Conservation (phyloP, 768 basidiomycete genomes). For the Mycena chlorophos region DNA sequence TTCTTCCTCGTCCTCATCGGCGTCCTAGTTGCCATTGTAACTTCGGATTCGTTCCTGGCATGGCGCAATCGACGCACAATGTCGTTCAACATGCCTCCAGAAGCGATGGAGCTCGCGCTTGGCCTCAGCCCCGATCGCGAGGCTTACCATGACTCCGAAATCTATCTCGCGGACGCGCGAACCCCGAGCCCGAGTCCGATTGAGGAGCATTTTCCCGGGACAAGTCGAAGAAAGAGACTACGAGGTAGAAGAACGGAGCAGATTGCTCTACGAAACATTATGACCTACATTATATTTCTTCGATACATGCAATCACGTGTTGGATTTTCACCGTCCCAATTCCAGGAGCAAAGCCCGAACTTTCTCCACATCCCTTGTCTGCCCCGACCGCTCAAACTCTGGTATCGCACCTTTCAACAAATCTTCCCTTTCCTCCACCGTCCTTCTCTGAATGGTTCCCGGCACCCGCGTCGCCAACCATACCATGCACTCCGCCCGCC, state of each 20-base stretch:
- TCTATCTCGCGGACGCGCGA: not conserved
- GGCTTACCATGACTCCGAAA: not conserved
- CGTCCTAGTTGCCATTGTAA: conserved; percentile 21
- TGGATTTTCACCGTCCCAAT: not conserved
- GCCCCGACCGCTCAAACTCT: not conserved
- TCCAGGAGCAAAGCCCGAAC: not conserved
- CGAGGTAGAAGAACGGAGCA: conserved; percentile 4
- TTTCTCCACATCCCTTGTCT: not conserved
- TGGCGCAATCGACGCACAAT: not conserved
- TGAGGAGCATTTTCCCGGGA: not conserved
- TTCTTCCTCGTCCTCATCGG: conserved; percentile 28
- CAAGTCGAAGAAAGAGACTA: conserved; percentile 5
- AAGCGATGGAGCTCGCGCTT: not conserved
- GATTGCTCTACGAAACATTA: conserved; percentile 9
- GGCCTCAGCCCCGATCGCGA: not conserved
- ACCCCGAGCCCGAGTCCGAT: not conserved
- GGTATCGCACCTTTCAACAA: not conserved
- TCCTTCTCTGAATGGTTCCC: not conserved
- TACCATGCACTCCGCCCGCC: not conserved
- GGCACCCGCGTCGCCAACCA: not conserved
- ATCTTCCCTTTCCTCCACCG: not conserved
- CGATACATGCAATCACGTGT: not conserved
- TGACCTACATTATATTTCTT: not conserved
- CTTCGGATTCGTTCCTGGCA: conserved; percentile 10
- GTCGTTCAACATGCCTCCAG: not conserved